Base-by-base conservation (phyloP, 768 basidiomycete genomes). In the Mycena haematopus region DNA sequence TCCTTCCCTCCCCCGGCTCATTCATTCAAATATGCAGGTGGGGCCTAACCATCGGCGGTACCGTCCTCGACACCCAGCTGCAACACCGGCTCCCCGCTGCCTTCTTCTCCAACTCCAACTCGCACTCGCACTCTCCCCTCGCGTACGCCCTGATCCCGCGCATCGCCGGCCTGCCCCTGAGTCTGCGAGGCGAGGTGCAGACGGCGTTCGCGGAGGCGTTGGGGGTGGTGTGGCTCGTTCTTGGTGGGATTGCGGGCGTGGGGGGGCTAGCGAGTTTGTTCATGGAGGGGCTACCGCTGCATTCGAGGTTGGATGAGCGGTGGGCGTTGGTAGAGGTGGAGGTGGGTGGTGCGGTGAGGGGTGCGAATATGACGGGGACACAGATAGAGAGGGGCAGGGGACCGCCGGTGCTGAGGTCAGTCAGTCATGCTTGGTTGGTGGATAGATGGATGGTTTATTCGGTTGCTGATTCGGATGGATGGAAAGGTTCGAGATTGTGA, bases 41-140 rank as follows among this genome's bases (percentile, higher is more conserved):
- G 60, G 78, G 77, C 11, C 70, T 78, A 49, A 69, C 69, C 14
- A 71, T 78, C 52, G 76, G 75, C 14, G 68, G 71, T 10, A 69
- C 73, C 11, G 62, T 77, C 45, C 70, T 79, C 10, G 69, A 76
- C 49, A 79, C 78, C 66, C 29, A 72, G 60, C 73, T 80, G 19
- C 36, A n/a, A 5, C 42, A 36, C 17, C 69, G 64, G 24, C 57
- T 56, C 0, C 72, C 78, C 0, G 73, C 77, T 0, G 42, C 54
- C 3, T 69, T 35, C 35, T 31, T 2, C n/a, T 58, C 70, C 31
- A 27, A n/a, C 40, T 14, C 29, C 4, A 27, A n/a, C 40, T 14
- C 29, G 6, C 44, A 8, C 42, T 46, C n/a, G 36, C 57, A 9
- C 24, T 53, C 38, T 61, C 59, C 13, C 40, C 5, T 75, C 56